Base-by-base conservation (phyloP, 1,284 basidiomycete genomes). In the Ceraceosorus guamensis region DNA sequence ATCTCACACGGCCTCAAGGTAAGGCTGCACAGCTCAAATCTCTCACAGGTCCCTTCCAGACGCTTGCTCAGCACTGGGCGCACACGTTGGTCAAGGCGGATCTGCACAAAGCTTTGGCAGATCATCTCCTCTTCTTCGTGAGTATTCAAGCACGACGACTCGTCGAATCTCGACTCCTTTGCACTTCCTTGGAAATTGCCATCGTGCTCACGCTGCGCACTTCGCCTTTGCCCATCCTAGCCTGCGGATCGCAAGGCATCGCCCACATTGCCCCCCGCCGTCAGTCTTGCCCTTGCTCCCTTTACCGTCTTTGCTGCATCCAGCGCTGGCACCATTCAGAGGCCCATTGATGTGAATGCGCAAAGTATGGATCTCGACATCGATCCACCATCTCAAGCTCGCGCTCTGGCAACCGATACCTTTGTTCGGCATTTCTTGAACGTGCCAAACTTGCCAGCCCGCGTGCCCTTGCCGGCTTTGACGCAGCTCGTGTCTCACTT, bases 401-500 rank as follows among this genome's bases (percentile, higher is more conserved):
- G 41, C 24, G 24, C 33, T 31, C n/a, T 30, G 14, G 31, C 63
- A 2, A 31, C 62, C 10, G 52, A 55, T 46, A 57, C 56, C 8
- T 68, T 68, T 37, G 59, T 60, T 14, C 33, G 44, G n/a, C 34
- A 61, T 11, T 54, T 70, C 2, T 51, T 68, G 49, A 61, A 66
- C 6, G 61, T 68, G 7, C 66, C 68, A 2, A 35, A 54, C 18
- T 55, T 70, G 4, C 56, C 66, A 16, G 61, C 59, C 8, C 57
- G 69, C 1, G 43, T 71, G 5, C 66, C 70, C 6, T 33, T 70
- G 8, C n/a, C 45, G 6, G 43, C 63, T 4, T 50, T 75, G 24
- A 61, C 64, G 14, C 50, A 62, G 14, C 56, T 75, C 2, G 65
- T 68, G 6, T 65, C 63, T 31, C 30, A 46, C 5, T 55, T 72